Evolutionary conservation across 2,329 filamentous ascomycete genomes (phyloP), one percentile per base, ranked within the genome.

Genomic region (Cyphellophora europaea): DNA sequence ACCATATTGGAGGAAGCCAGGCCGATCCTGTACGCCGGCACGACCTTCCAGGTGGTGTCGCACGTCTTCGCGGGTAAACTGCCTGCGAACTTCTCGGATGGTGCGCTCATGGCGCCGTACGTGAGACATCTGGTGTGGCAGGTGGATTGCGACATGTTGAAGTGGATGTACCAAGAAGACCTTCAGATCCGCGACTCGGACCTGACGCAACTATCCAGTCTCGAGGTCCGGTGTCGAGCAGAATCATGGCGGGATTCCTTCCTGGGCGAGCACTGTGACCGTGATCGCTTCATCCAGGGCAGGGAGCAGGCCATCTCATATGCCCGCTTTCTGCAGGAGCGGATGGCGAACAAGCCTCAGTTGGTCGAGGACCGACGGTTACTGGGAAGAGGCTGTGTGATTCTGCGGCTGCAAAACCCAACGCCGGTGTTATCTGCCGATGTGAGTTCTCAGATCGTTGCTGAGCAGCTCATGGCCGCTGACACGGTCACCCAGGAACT

Each of bases 61-160:
- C 38, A 39, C 4, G 34, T 32, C 5, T 49, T 42, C 31, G 46
- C 44, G 8, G 46, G 46, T 6, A 43, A 35, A 28, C 23, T 49
- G 30, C 46, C 46, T 2, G 36, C 29, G 5, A 19, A 19, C 8
- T 18, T 47, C 19, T 41, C 34, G 10, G 35, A 40, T 28, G 36
- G 42, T 5, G 35, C 43, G 21, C 23, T 32, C 6, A 37, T 31
- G 17, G 37, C 32, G 11, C 27, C 36, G 17, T 31, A 42, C 27
- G 29, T 49, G 14, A 41, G 38, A 14, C 37, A 45, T 17, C 27
- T 47, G 19, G 37, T 43, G 16, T 49, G 46, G 46, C 42, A 45
- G 16, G 27, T 49, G 15, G 44, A 47, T 23, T 49, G 44, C 19
- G 46, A 49, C 18, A 35, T 47, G 32, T 19, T 49, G 30, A 47